Conservation (phyloP, 495 filamentous ascomycete genomes). For the Aspergillus haitiensis region DNA sequence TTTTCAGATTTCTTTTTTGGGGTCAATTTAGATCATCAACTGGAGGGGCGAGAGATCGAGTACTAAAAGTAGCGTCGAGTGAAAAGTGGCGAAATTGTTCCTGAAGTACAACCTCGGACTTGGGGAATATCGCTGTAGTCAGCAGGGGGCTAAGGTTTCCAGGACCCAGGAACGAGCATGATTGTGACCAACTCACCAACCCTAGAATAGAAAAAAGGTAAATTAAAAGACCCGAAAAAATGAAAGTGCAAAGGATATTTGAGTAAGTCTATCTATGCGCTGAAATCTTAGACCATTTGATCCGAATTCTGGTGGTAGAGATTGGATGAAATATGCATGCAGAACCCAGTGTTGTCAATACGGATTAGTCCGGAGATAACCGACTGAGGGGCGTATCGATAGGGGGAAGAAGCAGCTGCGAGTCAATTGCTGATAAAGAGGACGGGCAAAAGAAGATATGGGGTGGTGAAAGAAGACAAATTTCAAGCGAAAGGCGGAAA, state of each 20-base stretch:
- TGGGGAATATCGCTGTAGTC: constrained; percentile 18
- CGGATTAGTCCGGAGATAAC: constrained; percentile 41
- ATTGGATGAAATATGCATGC: constrained; percentile 16
- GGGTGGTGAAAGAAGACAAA: constrained; percentile 12
- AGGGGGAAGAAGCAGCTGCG: constrained; percentile 14
- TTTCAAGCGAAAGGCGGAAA: constrained; percentile 11
- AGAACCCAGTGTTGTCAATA: constrained; percentile 5
- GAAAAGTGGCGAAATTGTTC: constrained; percentile 28
- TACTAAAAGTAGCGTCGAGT: constrained; percentile 6
- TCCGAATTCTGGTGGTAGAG: background rate
- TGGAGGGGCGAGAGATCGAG: constrained; percentile 6
- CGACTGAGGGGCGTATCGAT: constrained; percentile 28
- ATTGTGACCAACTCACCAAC: constrained; percentile 11
- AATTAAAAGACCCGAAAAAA: background rate
- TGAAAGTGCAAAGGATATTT: background rate
- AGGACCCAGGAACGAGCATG: constrained; percentile 14
- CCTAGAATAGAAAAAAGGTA: background rate
- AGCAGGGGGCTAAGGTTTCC: constrained; percentile 26
- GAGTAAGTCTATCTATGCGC: constrained; percentile 11
- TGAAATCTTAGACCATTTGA: constrained; percentile 14
- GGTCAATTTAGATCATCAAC: background rate
- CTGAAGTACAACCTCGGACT: constrained; percentile 21
- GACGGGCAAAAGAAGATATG: constrained; percentile 2
- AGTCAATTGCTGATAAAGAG: constrained; percentile 37
- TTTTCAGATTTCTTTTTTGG: background rate